Percentiles rank a stretch among this genome's conserved stretches.
Conservation (phyloP, 495 filamentous ascomycete species). For the Penicillium atrosanguineum region DNA sequence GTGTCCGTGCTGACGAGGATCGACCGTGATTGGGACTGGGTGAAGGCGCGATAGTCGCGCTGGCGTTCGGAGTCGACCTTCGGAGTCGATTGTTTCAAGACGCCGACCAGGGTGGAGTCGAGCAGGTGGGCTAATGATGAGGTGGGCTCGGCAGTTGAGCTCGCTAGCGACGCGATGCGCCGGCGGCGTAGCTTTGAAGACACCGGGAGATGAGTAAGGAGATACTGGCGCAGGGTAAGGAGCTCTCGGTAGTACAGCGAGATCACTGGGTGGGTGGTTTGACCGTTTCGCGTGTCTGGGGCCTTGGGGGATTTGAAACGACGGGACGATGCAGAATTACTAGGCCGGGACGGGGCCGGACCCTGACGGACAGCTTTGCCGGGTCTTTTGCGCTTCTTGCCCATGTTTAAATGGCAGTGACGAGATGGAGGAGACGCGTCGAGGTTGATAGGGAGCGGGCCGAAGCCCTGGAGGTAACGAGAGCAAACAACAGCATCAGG, state of each 20-base stretch:
- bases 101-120: conserved; percentile 66
- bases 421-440: conserved; percentile 12
- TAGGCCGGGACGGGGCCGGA: conserved; percentile 20
- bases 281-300: conserved; percentile 11
- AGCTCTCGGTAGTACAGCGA: conserved; percentile 69
- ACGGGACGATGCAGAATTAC: conserved; percentile 15
- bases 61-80: conserved; percentile 40
- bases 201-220: conserved; percentile 51
- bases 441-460: background rate
- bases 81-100: conserved; percentile 32
- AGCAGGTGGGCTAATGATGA: conserved; percentile 52
- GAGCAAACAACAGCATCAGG: background rate
- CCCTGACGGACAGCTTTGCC: conserved; percentile 22
- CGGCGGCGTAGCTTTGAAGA: conserved; percentile 53
- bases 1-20: conserved; percentile 35
- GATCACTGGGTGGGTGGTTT: conserved; percentile 61
- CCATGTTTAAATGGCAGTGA: conserved; percentile 25
- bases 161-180: conserved; percentile 40
- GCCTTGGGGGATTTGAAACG: conserved; percentile 17
- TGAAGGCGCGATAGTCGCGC: conserved; percentile 64
- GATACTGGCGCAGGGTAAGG: conserved; percentile 68
- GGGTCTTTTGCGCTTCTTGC: conserved; percentile 45
- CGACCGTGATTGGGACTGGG: conserved; percentile 52
- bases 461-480: background rate
- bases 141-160: conserved; percentile 1